These are phyloP conservation scores for Metarhizium sp. DNA, from an alignment of 2,329 filamentous ascomycete species.

Conservation along the genomic window DNA sequence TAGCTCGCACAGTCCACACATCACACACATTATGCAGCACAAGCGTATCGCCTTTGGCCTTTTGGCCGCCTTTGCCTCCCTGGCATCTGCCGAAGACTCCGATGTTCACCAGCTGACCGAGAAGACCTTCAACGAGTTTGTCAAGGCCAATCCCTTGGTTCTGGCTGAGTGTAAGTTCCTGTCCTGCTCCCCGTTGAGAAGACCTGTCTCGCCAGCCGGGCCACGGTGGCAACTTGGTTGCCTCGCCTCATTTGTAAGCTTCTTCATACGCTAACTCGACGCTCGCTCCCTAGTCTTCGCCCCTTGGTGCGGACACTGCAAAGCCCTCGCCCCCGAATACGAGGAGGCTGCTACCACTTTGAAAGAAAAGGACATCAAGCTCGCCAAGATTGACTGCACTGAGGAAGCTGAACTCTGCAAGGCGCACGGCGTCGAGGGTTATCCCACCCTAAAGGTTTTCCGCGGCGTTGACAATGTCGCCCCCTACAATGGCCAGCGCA, in stretches of 20 bases:
- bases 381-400: constrained; percentile 91
- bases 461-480: constrained; percentile 72
- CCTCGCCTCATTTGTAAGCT: background rate
- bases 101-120: constrained; percentile 80
- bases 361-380: constrained; percentile 79
- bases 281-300: constrained; percentile 60
- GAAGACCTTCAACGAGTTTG: constrained; percentile 79
- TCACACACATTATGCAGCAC: constrained; percentile 32
- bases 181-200: background rate
- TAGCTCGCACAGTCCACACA: background rate
- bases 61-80: constrained; percentile 43
- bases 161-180: constrained; percentile 86
- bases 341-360: constrained; percentile 76
- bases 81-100: constrained; percentile 52
- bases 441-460: constrained; percentile 99
- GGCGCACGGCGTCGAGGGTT: constrained; percentile 85
- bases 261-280: constrained; percentile 24
- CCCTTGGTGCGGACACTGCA: constrained; percentile 97
- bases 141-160: constrained; percentile 78
- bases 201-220: background rate
- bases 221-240: background rate
- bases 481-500: constrained; percentile 82
- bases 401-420: constrained; percentile 89
- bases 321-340: constrained; percentile 89
- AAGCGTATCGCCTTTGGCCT: constrained; percentile 44